Evolutionary conservation across 441 rosid genomes (phyloP), one percentile per base, ranked within the genome.

Genomic region (Corymbia calophylla): DNA sequence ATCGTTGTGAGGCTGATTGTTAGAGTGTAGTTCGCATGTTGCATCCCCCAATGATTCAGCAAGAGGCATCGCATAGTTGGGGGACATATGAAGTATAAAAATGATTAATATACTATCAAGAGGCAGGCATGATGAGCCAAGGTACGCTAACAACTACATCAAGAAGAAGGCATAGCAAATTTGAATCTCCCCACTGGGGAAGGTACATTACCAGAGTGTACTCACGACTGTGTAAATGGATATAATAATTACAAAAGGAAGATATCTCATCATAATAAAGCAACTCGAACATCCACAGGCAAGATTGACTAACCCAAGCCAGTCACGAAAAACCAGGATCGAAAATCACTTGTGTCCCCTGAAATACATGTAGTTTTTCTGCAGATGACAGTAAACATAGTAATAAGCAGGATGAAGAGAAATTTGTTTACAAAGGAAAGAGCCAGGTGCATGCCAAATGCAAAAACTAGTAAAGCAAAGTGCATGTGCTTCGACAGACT

Each of bases 291-390:
- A 29, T 87, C 21, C 64, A 84, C 84, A 64, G 32, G 21, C 54
- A 53, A 54, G 47, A 77, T n/a, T 1, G 53, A 70, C 84, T 14
- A 77, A 77, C n/a, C n/a, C 51, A 44, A 77, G 84, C 29, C 84
- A 56, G 29, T 54, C 68, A 32, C 13, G 88, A n/a, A 58, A 73
- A 29, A 32, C 66, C 81, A 82, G 53, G 73, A 77, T 70, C 48
- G 19, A 35, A 44, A 91, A 91, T 96, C 94, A 96, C 95, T 96
- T 93, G 92, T 95, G 85, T 58, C 99, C 98, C 92, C 99, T 94
- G 93, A 97, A 97, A 91, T 92, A 96, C 94, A 96, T 88, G 90
- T 97, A 97, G 64, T 93, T 91, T 97, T 97, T 97, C 99, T 97
- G 97, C 97, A 94, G 55, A 90, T 8, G 54, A 88, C 89, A 77